Evolutionary conservation across 148 eudicot species (phyloP).

Genomic region (Salicornia ramosissima): DNA sequence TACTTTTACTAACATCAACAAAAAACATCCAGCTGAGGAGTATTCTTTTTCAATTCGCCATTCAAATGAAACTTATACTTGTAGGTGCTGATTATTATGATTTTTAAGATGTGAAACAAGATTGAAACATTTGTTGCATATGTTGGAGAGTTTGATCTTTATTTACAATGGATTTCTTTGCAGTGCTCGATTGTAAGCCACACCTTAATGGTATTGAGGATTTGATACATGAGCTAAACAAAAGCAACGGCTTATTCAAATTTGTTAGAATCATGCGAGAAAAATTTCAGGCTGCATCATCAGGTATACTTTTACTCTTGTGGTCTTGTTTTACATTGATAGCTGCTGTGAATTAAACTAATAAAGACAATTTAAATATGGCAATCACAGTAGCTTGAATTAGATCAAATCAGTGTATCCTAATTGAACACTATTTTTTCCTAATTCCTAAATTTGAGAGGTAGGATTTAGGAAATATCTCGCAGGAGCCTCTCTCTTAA

Average conservation of each 20-base stretch:
- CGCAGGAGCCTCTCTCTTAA: no score
- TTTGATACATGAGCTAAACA: slow-evolving; percentile 52
- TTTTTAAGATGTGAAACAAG: not conserved
- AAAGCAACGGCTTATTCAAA: slow-evolving; percentile 56
- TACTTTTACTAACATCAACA: slow-evolving; percentile 56
- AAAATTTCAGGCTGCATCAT: slow-evolving; percentile 62
- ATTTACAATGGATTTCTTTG: slow-evolving; percentile 9
- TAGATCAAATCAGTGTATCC: no score
- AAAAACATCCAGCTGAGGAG: slow-evolving; percentile 53
- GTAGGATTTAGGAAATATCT: no score
- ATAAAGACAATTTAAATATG: no score
- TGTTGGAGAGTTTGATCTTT: not conserved
- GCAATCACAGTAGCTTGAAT: no score
- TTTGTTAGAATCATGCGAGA: slow-evolving; percentile 81
- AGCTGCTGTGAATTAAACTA: no score
- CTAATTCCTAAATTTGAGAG: no score
- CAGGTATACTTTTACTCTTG: slow-evolving; percentile 38
- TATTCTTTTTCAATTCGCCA: slow-evolving; percentile 73
- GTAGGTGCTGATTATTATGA: slow-evolving; percentile 39
- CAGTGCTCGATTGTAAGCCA: slow-evolving; percentile 85
- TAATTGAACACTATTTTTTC: no score
- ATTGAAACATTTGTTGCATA: not conserved
- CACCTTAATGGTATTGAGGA: slow-evolving; percentile 39
- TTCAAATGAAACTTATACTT: slow-evolving; percentile 54
- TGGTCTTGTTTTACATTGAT: not conserved